phyloP scores from a whole-genome alignment of 2,329 filamentous ascomycete genomes.

The Alternaria novae-zelandiae region DNA sequence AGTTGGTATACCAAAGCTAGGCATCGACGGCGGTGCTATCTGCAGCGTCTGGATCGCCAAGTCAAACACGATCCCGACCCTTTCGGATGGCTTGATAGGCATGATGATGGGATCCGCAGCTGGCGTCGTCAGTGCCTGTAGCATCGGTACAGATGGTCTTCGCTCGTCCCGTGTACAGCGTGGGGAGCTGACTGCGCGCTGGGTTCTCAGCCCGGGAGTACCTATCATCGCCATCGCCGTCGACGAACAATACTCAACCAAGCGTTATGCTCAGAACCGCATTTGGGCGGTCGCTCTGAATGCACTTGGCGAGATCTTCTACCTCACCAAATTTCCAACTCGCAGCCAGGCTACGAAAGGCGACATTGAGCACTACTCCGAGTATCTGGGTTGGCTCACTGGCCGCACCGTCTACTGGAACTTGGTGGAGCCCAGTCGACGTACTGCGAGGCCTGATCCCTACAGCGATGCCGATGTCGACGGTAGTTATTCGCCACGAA shows the following conservation, averaged over 20 bases:
- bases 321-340: slow-evolving; percentile 73
- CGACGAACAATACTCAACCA: slow-evolving; percentile 79
- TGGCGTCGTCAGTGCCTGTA: slow-evolving; percentile 82
- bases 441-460: slow-evolving; percentile 73
- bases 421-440: slow-evolving; percentile 77
- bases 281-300: slow-evolving; percentile 95
- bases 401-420: slow-evolving; percentile 83
- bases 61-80: slow-evolving; percentile 70
- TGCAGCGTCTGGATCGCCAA: slow-evolving; percentile 92
- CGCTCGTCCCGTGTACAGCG: slow-evolving; percentile 69
- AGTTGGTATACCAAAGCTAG: slow-evolving; percentile 78
- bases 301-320: slow-evolving; percentile 89
- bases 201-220: slow-evolving; percentile 90
- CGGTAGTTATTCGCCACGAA: slow-evolving; percentile 80
- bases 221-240: slow-evolving; percentile 84
- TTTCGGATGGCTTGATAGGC: slow-evolving; percentile 79
- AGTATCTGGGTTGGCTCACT: slow-evolving; percentile 77
- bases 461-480: slow-evolving; percentile 68
- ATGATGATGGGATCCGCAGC: slow-evolving; percentile 84
- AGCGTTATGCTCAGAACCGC: slow-evolving; percentile 71
- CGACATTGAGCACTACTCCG: slow-evolving; percentile 58
- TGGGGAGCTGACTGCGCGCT: slow-evolving; percentile 83
- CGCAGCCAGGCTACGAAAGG: slow-evolving; percentile 59
- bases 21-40: slow-evolving; percentile 72
- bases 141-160: slow-evolving; percentile 67